Evolutionary conservation across 2,329 filamentous ascomycete genomes (phyloP), one percentile per base, ranked within the genome.

Genomic region (Exophiala xenobiotica): DNA sequence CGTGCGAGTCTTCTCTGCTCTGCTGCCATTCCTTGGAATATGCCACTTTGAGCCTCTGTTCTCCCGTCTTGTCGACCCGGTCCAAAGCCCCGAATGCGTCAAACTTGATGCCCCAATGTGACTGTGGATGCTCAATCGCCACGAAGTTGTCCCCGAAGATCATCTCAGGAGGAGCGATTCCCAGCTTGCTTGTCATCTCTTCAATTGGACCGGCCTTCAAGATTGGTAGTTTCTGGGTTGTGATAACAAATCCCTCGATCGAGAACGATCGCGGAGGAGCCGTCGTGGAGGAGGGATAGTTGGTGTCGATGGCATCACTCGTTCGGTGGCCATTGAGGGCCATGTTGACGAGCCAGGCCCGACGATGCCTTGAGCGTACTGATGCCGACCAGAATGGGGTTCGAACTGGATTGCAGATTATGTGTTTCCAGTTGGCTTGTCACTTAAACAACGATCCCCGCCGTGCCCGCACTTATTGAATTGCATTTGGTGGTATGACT

Each of bases 131-230:
- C 46, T 83, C 77, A 54, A 99, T 78, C 5, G 81, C 74, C 33
- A 95, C 85, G 51, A 87, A 75, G 70, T 99, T 99, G 75, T 99
- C 91, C 56, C 93, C 93, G 67, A 99, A 99, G 60, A 99, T 99
- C 93, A 99, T 99, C 74, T 99, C 93, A 6, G 93, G 93, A 33
- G 92, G 83, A 14, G 92, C 84, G 66, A 99, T 96, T 23, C 85
- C 85, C 47, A 99, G 79, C 57, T 81, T 82, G 51, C 78, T 77
- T 33, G 85, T 85, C 82, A 99, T 88, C 29, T 81, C 82, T 66
- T 96, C 90, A 66, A 99, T 97, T 44, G 90, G 88, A 4, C 81
- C 87, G 39, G 91, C 84, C 70, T 96, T 96, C 62, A 95, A 87
- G 69, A 99, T 99, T 57, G 93, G 93, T 44, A 93, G 84, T 75